Conservation (phyloP, 768 basidiomycete species). For the Lactarius evosmus region DNA sequence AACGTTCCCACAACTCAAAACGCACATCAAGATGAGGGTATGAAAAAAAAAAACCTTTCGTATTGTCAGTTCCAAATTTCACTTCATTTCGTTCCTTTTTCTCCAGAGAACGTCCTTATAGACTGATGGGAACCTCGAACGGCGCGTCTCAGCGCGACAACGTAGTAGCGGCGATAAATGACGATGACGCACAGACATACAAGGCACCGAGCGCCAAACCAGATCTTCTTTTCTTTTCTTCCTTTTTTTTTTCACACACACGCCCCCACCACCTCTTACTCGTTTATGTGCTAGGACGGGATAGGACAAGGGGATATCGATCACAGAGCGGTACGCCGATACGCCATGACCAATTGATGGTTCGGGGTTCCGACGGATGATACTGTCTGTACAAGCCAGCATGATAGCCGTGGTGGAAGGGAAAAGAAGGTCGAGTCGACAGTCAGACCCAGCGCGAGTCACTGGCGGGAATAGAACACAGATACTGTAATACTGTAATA, state of each 20-base stretch:
- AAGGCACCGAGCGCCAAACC: not conserved
- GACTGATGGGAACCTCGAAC: not conserved
- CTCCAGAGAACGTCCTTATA: not conserved
- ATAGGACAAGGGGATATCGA: not conserved
- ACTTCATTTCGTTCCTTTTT: not conserved
- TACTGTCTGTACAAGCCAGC: too few relatives aligned
- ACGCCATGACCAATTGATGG: not conserved
- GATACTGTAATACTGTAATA: too few relatives aligned
- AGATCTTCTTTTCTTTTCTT: not conserved
- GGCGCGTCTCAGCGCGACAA: not conserved
- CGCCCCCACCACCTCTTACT: not conserved
- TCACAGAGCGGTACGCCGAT: not conserved
- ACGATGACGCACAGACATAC: not conserved
- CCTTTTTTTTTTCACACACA: not conserved
- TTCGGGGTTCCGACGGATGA: not conserved
- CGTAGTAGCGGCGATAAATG: not conserved
- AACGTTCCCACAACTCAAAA: not conserved
- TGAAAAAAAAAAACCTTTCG: too few relatives aligned
- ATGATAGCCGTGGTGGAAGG: not conserved
- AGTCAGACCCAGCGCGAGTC: not conserved
- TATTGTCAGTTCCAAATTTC: not conserved
- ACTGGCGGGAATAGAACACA: not conserved
- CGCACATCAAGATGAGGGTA: not conserved
- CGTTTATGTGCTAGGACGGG: not conserved
- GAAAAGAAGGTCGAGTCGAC: not conserved